Evolutionary conservation across 2,329 filamentous ascomycete genomes (phyloP), one percentile per base, ranked within the genome.

Genomic region (Piedraia hortae): DNA sequence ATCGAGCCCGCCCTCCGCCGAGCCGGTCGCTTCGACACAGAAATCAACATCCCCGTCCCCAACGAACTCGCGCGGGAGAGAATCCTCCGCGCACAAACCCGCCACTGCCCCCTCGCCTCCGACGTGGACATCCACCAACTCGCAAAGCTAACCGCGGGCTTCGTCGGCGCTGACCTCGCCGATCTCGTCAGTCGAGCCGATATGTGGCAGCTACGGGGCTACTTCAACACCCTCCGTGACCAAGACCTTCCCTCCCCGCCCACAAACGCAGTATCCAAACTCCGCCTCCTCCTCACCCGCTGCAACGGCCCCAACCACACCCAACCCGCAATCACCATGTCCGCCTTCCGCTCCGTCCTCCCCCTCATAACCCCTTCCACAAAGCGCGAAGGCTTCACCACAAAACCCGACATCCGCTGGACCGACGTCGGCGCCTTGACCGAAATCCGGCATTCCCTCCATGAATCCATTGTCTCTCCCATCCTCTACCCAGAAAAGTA

Each of bases 351-450:
- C 12, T 51, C 54, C 1, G 80, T 78, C 3, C 56, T 91, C 3
- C 62, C 71, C 6, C 60, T 62, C 26, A 62, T 90, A 29, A 60
- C 75, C 40, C 64, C 78, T 12, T 82, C 75, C 1, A 72, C 72
- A 4, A 80, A 82, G 43, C 67, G 78, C 21, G 82, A 97, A 48
- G 85, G 85, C 20, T 97, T 97, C 45, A 78, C 77, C 7, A 85
- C 77, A 1, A 77, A 93, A 19, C 85, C 85, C 5, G 69, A 80
- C 40, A 82, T 85, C 4, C 90, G 77, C 1, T 97, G 85, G 77
- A 56, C 65, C 20, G 72, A 93, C 37, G 78, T 97, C 23, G 85
- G 85, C 27, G 82, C 82, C 4, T 58, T 97, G 8, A 51, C 62
- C 19, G 54, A 55, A n/a, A 66, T 89, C 4, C 73, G 82, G 16